These are phyloP conservation scores for Candida hispaniensis DNA, from an alignment of 805 yeast species.

Conservation along the genomic window DNA sequence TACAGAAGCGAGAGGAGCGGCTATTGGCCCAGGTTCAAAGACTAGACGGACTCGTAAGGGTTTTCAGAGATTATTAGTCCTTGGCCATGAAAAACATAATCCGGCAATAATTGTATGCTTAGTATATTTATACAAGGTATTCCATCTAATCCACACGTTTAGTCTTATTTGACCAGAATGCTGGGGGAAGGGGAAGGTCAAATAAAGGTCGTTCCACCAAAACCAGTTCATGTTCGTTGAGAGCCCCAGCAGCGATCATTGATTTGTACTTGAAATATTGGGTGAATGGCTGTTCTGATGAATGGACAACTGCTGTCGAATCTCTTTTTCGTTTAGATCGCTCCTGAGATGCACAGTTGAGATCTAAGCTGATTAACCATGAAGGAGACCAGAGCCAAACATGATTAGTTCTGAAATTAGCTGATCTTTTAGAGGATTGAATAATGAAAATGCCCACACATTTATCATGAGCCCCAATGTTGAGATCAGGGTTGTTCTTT, in stretches of 20 bases:
- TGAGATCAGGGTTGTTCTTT: conserved; percentile 59
- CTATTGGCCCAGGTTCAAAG: conserved; percentile 27
- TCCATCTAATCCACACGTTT: conserved; percentile 14
- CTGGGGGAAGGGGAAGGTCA: conserved; percentile 33
- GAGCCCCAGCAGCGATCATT: conserved; percentile 47
- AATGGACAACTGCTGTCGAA: conserved; percentile 29
- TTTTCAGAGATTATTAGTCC: conserved; percentile 31
- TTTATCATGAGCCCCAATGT: conserved; percentile 47
- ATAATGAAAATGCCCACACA: conserved; percentile 62
- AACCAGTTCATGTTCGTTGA: conserved; percentile 48
- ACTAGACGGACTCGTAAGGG: conserved; percentile 30
- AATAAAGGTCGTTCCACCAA: conserved; percentile 68
- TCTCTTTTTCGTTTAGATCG: conserved; percentile 35
- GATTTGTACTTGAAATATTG: conserved; percentile 61
- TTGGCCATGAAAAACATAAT: too few species aligned
- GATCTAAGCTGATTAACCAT: conserved; percentile 71
- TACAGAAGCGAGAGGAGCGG: conserved; percentile 30
- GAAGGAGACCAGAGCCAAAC: conserved; percentile 83
- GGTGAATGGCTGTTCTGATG: conserved; percentile 21
- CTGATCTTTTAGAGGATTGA: conserved; percentile 26
- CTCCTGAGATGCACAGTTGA: conserved; percentile 41
- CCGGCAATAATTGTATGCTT: too few species aligned
- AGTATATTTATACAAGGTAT: too few species aligned
- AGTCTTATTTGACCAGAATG: conserved; percentile 31
- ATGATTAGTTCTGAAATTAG: conserved; percentile 31